A percentile compares a stretch with the other conserved stretches of the same genome.
These are phyloP conservation scores for Exobasidium rhododendri DNA, from an alignment of 1,284 basidiomycete genomes.

Conservation along the genomic window DNA sequence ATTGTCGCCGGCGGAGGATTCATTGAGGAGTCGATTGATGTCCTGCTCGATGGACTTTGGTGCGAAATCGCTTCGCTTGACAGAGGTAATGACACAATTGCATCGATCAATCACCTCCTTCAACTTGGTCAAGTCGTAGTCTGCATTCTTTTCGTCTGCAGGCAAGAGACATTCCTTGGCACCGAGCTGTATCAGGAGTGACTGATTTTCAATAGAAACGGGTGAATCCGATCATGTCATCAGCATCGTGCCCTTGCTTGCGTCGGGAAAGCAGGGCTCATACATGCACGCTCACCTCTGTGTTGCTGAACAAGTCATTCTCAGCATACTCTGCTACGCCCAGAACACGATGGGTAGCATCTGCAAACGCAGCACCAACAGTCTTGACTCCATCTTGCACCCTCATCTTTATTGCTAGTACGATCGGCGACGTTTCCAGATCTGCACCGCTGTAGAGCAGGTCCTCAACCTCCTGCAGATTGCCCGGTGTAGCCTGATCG, in stretches of 20 bases:
- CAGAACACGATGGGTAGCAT: conserved; percentile 60
- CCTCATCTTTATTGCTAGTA: conserved; percentile 80
- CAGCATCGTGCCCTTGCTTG: neutral
- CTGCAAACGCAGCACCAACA: conserved; percentile 62
- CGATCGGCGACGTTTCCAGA: conserved; percentile 78
- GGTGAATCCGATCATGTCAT: too few relatives aligned
- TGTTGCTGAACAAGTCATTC: conserved; percentile 92
- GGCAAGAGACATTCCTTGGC: conserved; percentile 81
- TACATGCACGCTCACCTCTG: conserved; percentile 66
- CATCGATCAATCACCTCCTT: conserved; percentile 70
- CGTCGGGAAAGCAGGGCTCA: conserved; percentile 3
- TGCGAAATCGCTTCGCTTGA: conserved; percentile 84
- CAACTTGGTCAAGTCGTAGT: conserved; percentile 68
- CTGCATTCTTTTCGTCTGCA: conserved; percentile 61
- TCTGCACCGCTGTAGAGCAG: conserved; percentile 82
- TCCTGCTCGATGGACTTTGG: conserved; percentile 80
- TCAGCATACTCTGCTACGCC: conserved; percentile 83
- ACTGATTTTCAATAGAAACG: conserved; percentile 62
- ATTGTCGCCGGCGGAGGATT: conserved; percentile 56
- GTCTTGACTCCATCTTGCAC: conserved; percentile 60
- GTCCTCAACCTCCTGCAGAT: conserved; percentile 88
- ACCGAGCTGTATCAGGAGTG: conserved; percentile 89
- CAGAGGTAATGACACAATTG: conserved; percentile 82
- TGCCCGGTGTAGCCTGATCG: conserved; percentile 79
- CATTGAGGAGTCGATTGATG: conserved; percentile 67